Conservation (phyloP, 176 grass and related monocot genomes). For the Paspalum vaginatum region DNA sequence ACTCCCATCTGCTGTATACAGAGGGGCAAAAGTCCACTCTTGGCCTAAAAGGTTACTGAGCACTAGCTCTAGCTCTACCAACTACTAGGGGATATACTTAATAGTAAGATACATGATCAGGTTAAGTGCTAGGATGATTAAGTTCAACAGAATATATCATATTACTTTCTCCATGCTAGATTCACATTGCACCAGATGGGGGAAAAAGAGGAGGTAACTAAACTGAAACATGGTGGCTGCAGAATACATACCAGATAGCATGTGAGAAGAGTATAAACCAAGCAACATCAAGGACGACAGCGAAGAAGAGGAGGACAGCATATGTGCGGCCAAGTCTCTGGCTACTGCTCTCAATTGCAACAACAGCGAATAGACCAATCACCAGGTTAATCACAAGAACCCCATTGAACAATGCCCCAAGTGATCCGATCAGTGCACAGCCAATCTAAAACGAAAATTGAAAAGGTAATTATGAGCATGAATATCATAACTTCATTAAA, state of each 20-base stretch:
- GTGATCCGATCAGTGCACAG: constrained; percentile 87
- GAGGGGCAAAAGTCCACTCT: too few relatives aligned
- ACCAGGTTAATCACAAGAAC: constrained; percentile 96
- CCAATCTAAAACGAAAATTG: constrained; percentile 60
- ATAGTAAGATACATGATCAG: too few relatives aligned
- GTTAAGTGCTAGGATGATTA: too few relatives aligned
- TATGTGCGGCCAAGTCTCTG: constrained; percentile 91
- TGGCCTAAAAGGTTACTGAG: too few relatives aligned
- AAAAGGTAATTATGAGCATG: constrained; percentile 15
- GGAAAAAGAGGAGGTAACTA: background rate
- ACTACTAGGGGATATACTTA: too few relatives aligned
- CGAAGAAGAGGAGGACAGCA: constrained; percentile 85
- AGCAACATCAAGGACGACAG: constrained; percentile 76
- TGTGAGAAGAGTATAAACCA: constrained; percentile 98
- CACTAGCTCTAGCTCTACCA: too few relatives aligned
- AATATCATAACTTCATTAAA: constrained; percentile 4
- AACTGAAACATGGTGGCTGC: constrained; percentile 26
- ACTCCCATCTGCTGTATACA: too few relatives aligned
- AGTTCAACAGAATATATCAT: too few relatives aligned
- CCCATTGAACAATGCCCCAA: constrained; percentile 88
- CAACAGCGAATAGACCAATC: constrained; percentile 88
- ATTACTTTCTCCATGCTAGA: constrained; percentile 20
- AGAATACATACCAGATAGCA: constrained; percentile 81
- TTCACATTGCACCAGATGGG: background rate
- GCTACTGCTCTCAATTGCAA: constrained; percentile 91